A percentile compares a stretch with the other conserved stretches of the same genome.
phyloP scores from a whole-genome alignment of 1,284 basidiomycete species.

The Irpex lacteus region DNA sequence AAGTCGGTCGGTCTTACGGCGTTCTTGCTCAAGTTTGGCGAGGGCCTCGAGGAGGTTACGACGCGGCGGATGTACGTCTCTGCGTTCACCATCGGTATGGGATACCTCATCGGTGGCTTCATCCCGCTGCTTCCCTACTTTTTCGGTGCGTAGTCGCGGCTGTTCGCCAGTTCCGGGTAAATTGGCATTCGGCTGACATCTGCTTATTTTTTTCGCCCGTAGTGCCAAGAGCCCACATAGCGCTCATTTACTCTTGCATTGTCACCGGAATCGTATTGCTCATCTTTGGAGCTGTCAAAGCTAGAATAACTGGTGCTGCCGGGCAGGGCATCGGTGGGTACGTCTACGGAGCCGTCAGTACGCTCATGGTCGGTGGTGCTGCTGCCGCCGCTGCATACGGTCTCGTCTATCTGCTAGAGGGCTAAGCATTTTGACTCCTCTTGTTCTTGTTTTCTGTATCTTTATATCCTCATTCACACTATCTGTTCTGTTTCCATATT shows the following conservation, averaged over 20 bases:
- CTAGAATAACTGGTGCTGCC: slow-evolving; percentile 83
- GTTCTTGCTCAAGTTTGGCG: slow-evolving; percentile 91
- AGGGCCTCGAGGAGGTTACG: slow-evolving; percentile 78
- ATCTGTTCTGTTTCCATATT: not conserved
- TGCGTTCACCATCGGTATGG: slow-evolving; percentile 90
- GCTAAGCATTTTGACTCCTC: not conserved
- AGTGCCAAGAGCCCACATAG: slow-evolving; percentile 51
- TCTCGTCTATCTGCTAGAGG: slow-evolving; percentile 78
- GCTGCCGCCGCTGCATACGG: slow-evolving; percentile 89
- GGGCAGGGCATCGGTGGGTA: slow-evolving; percentile 53
- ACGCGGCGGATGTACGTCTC: slow-evolving; percentile 63
- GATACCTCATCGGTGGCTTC: slow-evolving; percentile 83
- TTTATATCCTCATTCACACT: not conserved
- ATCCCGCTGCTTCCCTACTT: slow-evolving; percentile 93
- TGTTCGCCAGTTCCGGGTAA: not conserved
- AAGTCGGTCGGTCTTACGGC: slow-evolving; percentile 81
- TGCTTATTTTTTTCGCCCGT: not conserved
- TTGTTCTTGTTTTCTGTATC: not conserved
- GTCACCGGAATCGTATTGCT: slow-evolving; percentile 85
- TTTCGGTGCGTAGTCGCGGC: slow-evolving; percentile 50
- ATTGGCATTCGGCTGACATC: not conserved
- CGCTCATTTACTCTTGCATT: slow-evolving; percentile 71
- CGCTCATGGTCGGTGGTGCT: slow-evolving; percentile 86
- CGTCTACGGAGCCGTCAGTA: slow-evolving; percentile 86
- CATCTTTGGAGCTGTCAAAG: slow-evolving; percentile 88